These are phyloP conservation scores for Calonectria naviculata DNA, from an alignment of 2,329 filamentous ascomycete genomes.

Conservation along the genomic window DNA sequence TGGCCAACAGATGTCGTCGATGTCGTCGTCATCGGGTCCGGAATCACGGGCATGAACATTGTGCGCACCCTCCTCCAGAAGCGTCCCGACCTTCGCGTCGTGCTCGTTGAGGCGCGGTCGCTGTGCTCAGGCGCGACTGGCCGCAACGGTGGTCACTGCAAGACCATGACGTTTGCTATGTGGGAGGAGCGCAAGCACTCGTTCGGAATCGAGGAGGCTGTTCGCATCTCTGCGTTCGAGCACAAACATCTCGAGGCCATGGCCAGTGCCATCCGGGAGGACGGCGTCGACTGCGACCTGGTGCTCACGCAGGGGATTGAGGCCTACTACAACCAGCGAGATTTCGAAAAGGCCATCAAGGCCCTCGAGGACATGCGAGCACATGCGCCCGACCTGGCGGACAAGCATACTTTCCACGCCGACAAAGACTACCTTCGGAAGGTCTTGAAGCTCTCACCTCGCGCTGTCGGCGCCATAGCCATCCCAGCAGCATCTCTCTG, in stretches of 20 bases:
- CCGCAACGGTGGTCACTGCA: conserved; percentile 49
- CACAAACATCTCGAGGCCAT: conserved; percentile 34
- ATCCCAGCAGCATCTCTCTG: conserved; percentile 33
- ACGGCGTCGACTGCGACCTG: conserved; percentile 33
- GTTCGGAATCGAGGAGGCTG: conserved; percentile 39
- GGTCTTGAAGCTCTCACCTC: conserved; percentile 14
- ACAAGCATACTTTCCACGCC: conserved; percentile 17
- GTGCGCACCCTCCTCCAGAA: conserved; percentile 31
- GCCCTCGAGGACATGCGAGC: conserved; percentile 29
- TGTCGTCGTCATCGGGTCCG: conserved; percentile 37
- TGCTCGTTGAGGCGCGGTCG: conserved; percentile 49
- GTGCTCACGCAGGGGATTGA: conserved; percentile 14
- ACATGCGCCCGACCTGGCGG: conserved; percentile 23
- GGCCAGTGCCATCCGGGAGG: conserved; percentile 25
- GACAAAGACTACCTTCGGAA: conserved; percentile 12
- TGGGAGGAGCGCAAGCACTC: conserved; percentile 17
- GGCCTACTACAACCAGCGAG: conserved; percentile 17
- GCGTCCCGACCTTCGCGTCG: conserved; percentile 35
- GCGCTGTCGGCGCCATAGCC: conserved; percentile 22
- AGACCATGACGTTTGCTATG: conserved; percentile 28
- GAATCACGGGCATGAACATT: conserved; percentile 28
- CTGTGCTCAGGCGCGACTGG: conserved; percentile 49
- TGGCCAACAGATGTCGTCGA: conserved; percentile 24
- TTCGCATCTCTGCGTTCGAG: conserved; percentile 37
- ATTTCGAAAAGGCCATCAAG: conserved; percentile 26